A percentile compares a stretch with the other conserved stretches of the same genome.
Conservation (phyloP, 2,329 filamentous ascomycete genomes). For the Beauveria australis region DNA sequence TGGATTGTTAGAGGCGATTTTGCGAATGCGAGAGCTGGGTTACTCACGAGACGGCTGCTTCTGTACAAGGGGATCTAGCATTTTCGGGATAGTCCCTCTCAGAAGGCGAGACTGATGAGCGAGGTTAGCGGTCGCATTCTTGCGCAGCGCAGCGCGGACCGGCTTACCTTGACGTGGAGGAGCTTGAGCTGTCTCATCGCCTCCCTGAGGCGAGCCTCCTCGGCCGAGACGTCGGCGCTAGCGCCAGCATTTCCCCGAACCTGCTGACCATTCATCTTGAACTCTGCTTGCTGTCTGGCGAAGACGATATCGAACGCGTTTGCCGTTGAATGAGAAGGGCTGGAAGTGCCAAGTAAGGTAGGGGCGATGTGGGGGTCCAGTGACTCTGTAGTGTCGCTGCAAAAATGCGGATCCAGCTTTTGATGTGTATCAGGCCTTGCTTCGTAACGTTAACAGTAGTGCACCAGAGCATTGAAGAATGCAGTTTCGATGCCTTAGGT, state of each 20-base stretch:
- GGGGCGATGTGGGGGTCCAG: not conserved
- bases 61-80: conserved; percentile 39
- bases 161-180: conserved; percentile 44
- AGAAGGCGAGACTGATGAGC: conserved; percentile 24
- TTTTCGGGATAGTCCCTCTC: conserved; percentile 29
- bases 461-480: not conserved
- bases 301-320: not conserved
- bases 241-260: conserved; percentile 15
- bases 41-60: conserved; percentile 44
- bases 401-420: no score
- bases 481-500: no score
- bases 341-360: not conserved
- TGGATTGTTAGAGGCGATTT: not conserved
- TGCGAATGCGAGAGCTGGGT: not conserved
- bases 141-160: conserved; percentile 16
- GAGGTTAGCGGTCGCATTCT: not conserved
- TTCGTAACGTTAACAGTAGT: no score
- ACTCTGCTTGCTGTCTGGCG: not conserved
- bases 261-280: conserved; percentile 14
- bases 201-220: conserved; percentile 42
- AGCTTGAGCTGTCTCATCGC: conserved; percentile 43
- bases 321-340: not conserved
- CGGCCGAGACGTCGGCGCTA: conserved; percentile 5
- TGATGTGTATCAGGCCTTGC: no score
- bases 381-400: not conserved